These are phyloP conservation scores for Oryza longistaminata DNA, from an alignment of 176 grass and related monocot species.

Conservation along the genomic window DNA sequence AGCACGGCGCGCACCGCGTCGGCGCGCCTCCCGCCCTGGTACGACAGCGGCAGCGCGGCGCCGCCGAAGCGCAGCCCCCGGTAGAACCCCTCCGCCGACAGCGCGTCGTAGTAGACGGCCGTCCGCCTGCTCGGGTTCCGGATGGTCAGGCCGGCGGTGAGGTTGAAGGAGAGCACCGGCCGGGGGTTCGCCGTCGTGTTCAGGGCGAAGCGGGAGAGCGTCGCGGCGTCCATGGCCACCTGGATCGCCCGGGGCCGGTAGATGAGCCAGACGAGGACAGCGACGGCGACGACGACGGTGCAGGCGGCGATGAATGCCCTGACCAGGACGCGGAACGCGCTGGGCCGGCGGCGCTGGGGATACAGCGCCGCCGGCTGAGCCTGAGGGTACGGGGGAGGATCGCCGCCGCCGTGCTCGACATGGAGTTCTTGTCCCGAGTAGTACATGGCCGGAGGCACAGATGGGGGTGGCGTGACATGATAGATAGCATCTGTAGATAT, in stretches of 20 bases:
- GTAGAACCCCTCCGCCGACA: conserved; percentile 50
- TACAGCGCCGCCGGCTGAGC: neutral
- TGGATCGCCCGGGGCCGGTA: conserved; percentile 52
- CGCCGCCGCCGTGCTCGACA: neutral
- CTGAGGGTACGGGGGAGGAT: neutral
- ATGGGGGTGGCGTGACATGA: neutral
- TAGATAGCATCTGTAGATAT: neutral
- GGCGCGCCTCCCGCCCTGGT: conserved; percentile 14
- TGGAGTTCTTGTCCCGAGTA: neutral
- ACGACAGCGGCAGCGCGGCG: conserved; percentile 30
- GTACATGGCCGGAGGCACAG: neutral
- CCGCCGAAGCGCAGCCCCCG: conserved; percentile 33
- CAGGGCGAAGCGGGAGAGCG: conserved; percentile 37
- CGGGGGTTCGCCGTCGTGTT: conserved; percentile 1
- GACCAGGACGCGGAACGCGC: conserved; percentile 8
- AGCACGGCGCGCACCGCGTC: conserved; percentile 31
- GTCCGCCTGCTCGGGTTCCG: conserved; percentile 56
- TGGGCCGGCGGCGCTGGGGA: neutral
- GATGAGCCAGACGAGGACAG: conserved; percentile 64
- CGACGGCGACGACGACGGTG: conserved; percentile 10
- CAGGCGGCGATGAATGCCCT: conserved; percentile 32
- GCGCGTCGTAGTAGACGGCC: conserved; percentile 72
- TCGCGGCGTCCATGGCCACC: conserved; percentile 41
- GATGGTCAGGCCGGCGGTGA: conserved; percentile 40
- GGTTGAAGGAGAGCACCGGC: conserved; percentile 40